These are phyloP conservation scores for Macadamia tetraphylla DNA, from an alignment of 164 flowering plant genomes.

Conservation along the genomic window DNA sequence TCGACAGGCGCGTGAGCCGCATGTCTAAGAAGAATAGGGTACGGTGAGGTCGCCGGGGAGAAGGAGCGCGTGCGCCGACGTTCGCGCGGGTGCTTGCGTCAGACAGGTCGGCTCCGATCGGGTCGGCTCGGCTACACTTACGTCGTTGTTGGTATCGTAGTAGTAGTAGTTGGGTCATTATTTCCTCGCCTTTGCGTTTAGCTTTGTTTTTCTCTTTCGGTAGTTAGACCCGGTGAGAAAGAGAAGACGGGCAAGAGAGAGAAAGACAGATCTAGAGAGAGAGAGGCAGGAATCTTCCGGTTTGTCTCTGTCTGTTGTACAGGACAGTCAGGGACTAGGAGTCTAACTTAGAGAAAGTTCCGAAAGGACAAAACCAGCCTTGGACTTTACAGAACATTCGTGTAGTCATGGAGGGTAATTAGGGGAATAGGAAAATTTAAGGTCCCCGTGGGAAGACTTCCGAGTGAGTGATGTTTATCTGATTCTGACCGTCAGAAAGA, in stretches of 20 bases:
- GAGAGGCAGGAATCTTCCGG: background rate
- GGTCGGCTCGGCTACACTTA: slow-evolving; percentile 25
- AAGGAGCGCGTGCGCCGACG: slow-evolving; percentile 24
- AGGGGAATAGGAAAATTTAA: too few species aligned
- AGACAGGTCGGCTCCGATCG: slow-evolving; percentile 12
- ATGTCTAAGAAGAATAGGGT: slow-evolving; percentile 13
- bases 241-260: background rate
- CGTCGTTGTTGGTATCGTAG: background rate
- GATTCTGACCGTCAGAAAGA: too few species aligned
- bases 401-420: too few species aligned
- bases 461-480: too few species aligned
- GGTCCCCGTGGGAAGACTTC: too few species aligned
- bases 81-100: slow-evolving; percentile 18
- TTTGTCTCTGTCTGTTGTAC: background rate
- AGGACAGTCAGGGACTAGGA: too few species aligned
- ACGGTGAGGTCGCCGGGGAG: slow-evolving; percentile 31
- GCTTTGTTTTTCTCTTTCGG: background rate
- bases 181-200: background rate
- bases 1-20: slow-evolving; percentile 28
- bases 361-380: too few species aligned
- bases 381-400: too few species aligned
- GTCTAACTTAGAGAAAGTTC: too few species aligned
- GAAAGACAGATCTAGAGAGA: background rate
- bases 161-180: too few species aligned
- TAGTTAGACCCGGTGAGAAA: too few species aligned